These are phyloP conservation scores for Kuraishia capsulata DNA, from an alignment of 805 yeast genomes.

Conservation along the genomic window DNA sequence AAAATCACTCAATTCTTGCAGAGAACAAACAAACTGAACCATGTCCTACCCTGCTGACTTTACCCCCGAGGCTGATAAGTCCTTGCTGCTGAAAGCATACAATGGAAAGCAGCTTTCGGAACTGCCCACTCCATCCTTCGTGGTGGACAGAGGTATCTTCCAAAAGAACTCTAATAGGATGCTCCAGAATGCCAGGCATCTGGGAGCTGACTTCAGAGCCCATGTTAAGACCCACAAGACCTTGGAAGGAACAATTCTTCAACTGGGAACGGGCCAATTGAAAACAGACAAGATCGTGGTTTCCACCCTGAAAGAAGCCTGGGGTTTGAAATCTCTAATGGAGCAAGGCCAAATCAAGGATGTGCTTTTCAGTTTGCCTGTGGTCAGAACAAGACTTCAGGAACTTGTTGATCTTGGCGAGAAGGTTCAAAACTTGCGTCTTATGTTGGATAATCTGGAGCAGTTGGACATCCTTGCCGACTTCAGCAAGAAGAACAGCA, in stretches of 20 bases:
- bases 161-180: constrained; percentile 36
- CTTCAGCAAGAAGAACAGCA: constrained; percentile 21
- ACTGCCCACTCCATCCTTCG: constrained; percentile 48
- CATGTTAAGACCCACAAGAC: constrained; percentile 76
- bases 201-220: constrained; percentile 44
- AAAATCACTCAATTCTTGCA: too few species aligned
- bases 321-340: constrained; percentile 30
- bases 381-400: constrained; percentile 34
- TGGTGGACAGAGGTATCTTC: constrained; percentile 34
- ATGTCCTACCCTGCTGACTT: constrained; percentile 11
- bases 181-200: constrained; percentile 32
- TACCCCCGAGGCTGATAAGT: constrained; percentile 13
- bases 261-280: constrained; percentile 26
- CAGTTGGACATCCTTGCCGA: constrained; percentile 42
- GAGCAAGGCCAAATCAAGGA: constrained; percentile 28
- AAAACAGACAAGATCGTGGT: constrained; percentile 47
- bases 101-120: constrained; percentile 34
- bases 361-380: constrained; percentile 52
- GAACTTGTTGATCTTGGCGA: constrained; percentile 37
- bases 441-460: constrained; percentile 53
- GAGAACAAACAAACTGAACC: too few species aligned
- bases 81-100: constrained; percentile 14
- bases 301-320: constrained; percentile 62
- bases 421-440: constrained; percentile 33
- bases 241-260: constrained; percentile 44